These are phyloP conservation scores for Escallonia rubra DNA, from an alignment of 129 eudicot species.

Conservation along the genomic window DNA sequence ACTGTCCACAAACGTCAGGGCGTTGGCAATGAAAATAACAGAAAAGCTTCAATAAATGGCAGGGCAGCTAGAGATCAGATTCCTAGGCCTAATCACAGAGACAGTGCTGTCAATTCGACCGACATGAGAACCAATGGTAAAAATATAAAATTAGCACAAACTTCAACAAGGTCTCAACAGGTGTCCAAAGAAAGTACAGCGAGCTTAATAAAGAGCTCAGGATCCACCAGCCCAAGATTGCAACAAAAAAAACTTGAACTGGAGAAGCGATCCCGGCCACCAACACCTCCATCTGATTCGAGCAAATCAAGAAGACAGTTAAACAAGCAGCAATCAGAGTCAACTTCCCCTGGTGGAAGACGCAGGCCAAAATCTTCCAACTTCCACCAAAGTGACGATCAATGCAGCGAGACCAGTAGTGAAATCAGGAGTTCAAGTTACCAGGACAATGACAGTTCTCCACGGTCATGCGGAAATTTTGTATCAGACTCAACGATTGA, in stretches of 20 bases:
- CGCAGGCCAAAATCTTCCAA: constrained; percentile 46
- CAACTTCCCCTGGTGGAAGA: constrained; percentile 84
- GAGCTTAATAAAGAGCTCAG: constrained; percentile 37
- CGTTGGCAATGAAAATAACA: constrained; percentile 7
- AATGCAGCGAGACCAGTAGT: constrained; percentile 35
- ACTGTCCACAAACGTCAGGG: constrained; percentile 14
- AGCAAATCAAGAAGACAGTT: constrained; percentile 47
- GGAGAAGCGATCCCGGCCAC: constrained; percentile 73
- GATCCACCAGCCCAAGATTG: constrained; percentile 74
- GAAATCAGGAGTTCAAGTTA: constrained; percentile 34
- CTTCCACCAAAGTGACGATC: constrained; percentile 39
- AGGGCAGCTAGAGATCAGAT: constrained; percentile 31
- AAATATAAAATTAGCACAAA: constrained; percentile 31
- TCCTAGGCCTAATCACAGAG: constrained; percentile 34
- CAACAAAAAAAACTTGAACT: constrained; percentile 64
- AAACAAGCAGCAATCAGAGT: constrained; percentile 49
- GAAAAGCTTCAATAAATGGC: constrained; percentile 21
- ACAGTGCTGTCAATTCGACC: constrained; percentile 22
- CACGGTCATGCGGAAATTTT: constrained; percentile 16
- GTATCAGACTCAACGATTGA: constrained; percentile 15
- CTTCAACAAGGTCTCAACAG: constrained; percentile 39
- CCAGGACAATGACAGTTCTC: constrained; percentile 30
- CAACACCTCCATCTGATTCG: constrained; percentile 65
- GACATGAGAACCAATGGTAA: constrained; percentile 37
- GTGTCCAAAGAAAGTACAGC: constrained; percentile 40